Evolutionary conservation across 2,329 filamentous ascomycete genomes (phyloP).

Genomic region (Fusarium paranaense): DNA sequence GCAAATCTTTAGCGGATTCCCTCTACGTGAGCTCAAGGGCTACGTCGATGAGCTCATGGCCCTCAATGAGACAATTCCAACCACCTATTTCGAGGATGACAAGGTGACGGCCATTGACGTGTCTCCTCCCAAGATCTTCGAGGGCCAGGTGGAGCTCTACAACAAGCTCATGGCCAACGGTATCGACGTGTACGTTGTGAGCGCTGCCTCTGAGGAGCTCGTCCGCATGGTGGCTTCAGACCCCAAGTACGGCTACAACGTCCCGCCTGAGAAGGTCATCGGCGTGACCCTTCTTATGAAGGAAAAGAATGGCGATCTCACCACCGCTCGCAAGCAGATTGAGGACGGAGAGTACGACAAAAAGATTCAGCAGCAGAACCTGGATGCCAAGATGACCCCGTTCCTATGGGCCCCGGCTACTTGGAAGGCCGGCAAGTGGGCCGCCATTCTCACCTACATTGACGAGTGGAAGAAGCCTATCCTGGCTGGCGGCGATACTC

Average conservation of each 20-base stretch:
- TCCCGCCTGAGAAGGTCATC: conserved; percentile 57
- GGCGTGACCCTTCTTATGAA: conserved; percentile 55
- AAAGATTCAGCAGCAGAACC: conserved; percentile 45
- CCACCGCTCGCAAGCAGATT: conserved; percentile 55
- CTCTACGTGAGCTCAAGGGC: conserved; percentile 58
- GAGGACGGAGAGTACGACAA: conserved; percentile 50
- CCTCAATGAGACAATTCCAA: conserved; percentile 51
- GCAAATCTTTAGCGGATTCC: conserved; percentile 55
- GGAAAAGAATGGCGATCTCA: conserved; percentile 47
- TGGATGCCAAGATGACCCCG: conserved; percentile 54
- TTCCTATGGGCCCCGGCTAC: conserved; percentile 57
- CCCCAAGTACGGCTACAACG: conserved; percentile 59
- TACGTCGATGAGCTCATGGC: conserved; percentile 61
- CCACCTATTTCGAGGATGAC: conserved; percentile 52
- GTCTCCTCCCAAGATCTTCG: conserved; percentile 51
- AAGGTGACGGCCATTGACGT: conserved; percentile 45
- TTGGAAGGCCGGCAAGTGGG: conserved; percentile 59
- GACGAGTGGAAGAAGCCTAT: conserved; percentile 57
- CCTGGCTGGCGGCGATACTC: conserved; percentile 57
- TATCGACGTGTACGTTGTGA: conserved; percentile 58
- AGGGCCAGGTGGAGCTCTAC: conserved; percentile 57
- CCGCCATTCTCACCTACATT: conserved; percentile 56
- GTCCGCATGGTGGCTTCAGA: conserved; percentile 60
- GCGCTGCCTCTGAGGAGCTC: conserved; percentile 56
- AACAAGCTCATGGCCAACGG: conserved; percentile 56